Evolutionary conservation across 2,329 filamentous ascomycete species (phyloP), one percentile per base, ranked within the genome.

Genomic region (Epichloe scottii): DNA sequence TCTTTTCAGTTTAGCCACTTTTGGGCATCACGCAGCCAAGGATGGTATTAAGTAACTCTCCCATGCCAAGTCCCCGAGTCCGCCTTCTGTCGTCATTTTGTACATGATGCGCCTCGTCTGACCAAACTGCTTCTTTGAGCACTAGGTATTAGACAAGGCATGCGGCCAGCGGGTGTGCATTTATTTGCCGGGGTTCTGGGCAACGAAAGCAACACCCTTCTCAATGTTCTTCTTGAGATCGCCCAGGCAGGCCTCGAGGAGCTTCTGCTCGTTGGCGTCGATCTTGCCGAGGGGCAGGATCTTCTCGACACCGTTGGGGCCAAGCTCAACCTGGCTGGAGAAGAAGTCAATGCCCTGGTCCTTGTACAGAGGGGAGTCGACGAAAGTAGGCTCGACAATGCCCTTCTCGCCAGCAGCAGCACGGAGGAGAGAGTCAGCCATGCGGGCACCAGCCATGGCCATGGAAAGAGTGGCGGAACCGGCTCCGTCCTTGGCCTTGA

Each of bases 311-410:
- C 93, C 93, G 70, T 91, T 85, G 70, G 90, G 89, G 75, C 93
- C 93, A 66, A 98, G 87, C 79, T 95, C 88, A 67, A 98, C 87
- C 72, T 82, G 85, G 75, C 86, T 90, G 68, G 89, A 85, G 77
- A 98, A 98, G 87, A 95, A 98, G 55, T 95, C 87, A 65, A 95
- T 81, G 66, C 91, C 93, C 78, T 94, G 86, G 77, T 96, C 89
- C 85, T 96, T 96, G 87, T 89, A 97, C 61, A 97, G 83, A 57
- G 91, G 90, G 69, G 85, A 91, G 74, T 98, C 89, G 66, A 98
- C 90, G 65, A 95, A 98, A 57, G 91, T 90, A 62, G 90, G 90
- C 84, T 98, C 93, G 59, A 94, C 70, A 63, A 98, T 85, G 68
- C 89, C 89, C 82, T 90, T 93, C 81, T 95, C 84, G 69, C 93